Evolutionary conservation across 176 grass and related monocot species (phyloP).

Genomic region (Oropetium thomaeum): DNA sequence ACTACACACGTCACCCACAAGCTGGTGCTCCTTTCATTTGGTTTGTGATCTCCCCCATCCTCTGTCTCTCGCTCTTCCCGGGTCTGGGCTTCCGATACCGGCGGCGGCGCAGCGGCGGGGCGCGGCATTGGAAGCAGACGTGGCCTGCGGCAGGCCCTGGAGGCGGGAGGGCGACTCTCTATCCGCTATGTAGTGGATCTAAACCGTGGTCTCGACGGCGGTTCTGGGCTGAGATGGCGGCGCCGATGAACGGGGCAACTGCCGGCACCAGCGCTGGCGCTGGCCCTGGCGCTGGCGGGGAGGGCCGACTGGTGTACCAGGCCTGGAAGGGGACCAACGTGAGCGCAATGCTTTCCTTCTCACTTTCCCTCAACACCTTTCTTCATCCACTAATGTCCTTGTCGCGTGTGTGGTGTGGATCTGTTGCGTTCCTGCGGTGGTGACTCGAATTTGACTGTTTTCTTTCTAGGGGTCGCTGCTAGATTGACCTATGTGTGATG

Average conservation of each 20-base stretch:
- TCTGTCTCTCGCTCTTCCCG: not conserved
- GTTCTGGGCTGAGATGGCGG: slow-evolving; percentile 7
- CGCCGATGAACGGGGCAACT: slow-evolving; percentile 37
- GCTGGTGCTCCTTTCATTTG: slow-evolving; percentile 5
- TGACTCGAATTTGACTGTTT: not conserved
- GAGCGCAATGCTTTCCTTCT: slow-evolving; percentile 14
- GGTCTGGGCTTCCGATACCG: slow-evolving; percentile 18
- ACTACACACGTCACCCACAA: slow-evolving; percentile 36
- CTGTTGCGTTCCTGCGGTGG: slow-evolving; percentile 19
- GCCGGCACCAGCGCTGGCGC: no score
- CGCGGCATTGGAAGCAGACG: slow-evolving; percentile 24
- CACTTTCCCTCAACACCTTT: not conserved
- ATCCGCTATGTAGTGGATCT: slow-evolving; percentile 33
- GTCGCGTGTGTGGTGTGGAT: slow-evolving; percentile 24
- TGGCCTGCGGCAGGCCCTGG: not conserved
- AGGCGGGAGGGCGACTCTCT: not conserved
- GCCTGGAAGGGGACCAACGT: slow-evolving; percentile 62
- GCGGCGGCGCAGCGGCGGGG: slow-evolving; percentile 44
- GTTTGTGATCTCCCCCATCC: not conserved
- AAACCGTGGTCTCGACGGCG: slow-evolving; percentile 26
- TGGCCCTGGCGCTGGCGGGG: slow-evolving; percentile 17
- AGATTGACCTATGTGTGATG: not conserved
- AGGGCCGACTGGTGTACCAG: slow-evolving; percentile 50
- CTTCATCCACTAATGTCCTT: not conserved
- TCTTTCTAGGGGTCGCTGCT: not conserved